phyloP scores from a whole-genome alignment of 106 monocot species.

The Acorus calamus region DNA sequence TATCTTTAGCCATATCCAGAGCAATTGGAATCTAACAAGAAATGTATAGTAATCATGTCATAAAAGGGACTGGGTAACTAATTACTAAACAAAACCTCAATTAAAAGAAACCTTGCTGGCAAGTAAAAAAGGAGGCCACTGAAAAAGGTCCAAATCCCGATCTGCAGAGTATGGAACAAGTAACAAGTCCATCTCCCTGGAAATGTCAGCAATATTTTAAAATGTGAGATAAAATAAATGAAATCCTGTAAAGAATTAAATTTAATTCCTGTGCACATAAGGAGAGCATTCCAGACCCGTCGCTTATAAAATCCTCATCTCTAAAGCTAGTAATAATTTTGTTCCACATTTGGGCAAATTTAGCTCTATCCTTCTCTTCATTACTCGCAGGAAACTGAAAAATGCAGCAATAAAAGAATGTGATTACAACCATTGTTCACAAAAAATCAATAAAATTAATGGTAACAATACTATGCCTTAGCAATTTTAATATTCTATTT shows the following conservation, averaged over 20 bases:
- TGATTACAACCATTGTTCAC: no score
- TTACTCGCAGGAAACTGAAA: constrained; percentile 39
- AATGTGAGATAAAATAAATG: neutral
- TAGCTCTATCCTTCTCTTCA: constrained; percentile 48
- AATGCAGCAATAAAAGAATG: neutral
- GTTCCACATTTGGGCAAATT: constrained; percentile 95
- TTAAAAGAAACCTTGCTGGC: constrained; percentile 69
- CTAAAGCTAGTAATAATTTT: constrained; percentile 77
- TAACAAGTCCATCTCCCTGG: constrained; percentile 83
- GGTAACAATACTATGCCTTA: neutral
- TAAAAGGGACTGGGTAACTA: neutral
- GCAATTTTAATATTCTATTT: neutral
- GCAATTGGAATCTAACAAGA: constrained; percentile 79
- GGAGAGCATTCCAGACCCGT: constrained; percentile 22
- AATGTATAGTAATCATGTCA: neutral
- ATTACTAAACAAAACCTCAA: neutral
- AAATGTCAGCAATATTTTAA: neutral
- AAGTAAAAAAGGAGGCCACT: constrained; percentile 97
- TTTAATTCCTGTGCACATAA: neutral
- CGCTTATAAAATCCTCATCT: constrained; percentile 77
- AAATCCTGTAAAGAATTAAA: neutral
- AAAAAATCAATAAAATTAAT: no score
- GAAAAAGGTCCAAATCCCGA: constrained; percentile 51
- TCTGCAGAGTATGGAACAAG: constrained; percentile 91
- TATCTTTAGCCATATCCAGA: constrained; percentile 85